Percentiles rank a stretch among this genome's conserved stretches.
These are phyloP conservation scores for Trichoderma lentiforme DNA, from an alignment of 2,329 filamentous ascomycete species.

Conservation along the genomic window DNA sequence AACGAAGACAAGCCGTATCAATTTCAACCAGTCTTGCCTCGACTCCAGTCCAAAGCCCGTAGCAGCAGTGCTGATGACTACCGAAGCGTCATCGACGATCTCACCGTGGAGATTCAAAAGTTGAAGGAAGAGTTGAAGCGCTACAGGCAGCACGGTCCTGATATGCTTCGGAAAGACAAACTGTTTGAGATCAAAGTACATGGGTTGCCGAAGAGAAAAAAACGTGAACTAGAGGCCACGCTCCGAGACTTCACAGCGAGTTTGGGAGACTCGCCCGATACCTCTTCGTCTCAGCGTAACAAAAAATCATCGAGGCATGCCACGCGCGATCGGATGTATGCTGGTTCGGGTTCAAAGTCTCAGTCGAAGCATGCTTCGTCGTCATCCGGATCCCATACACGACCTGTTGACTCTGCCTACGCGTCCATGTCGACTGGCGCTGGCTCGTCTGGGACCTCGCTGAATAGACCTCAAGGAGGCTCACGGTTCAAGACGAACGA, in stretches of 20 bases:
- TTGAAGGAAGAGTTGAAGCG: slow-evolving; percentile 69
- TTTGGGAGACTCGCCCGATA: slow-evolving; percentile 50
- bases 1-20: slow-evolving; percentile 40
- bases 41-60: slow-evolving; percentile 37
- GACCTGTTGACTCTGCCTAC: slow-evolving; percentile 60
- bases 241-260: slow-evolving; percentile 67
- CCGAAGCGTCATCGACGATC: slow-evolving; percentile 79
- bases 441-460: slow-evolving; percentile 41
- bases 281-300: slow-evolving; percentile 40
- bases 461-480: slow-evolving; percentile 36
- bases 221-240: slow-evolving; percentile 70
- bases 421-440: slow-evolving; percentile 62
- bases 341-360: slow-evolving; percentile 41
- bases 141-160: slow-evolving; percentile 64
- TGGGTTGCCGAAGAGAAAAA: slow-evolving; percentile 67
- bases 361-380: slow-evolving; percentile 51
- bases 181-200: slow-evolving; percentile 82
- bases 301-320: slow-evolving; percentile 37
- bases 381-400: slow-evolving; percentile 50
- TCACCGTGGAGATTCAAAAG: slow-evolving; percentile 80
- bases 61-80: slow-evolving; percentile 70
- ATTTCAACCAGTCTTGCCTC: slow-evolving; percentile 25
- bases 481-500: slow-evolving; percentile 44
- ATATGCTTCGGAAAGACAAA: slow-evolving; percentile 69
- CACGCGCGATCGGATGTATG: slow-evolving; percentile 39